Evolutionary conservation across 192 early-diverging fungal species (phyloP), one percentile per base, ranked within the genome.

Genomic region (Backusella parvicylindrica): DNA sequence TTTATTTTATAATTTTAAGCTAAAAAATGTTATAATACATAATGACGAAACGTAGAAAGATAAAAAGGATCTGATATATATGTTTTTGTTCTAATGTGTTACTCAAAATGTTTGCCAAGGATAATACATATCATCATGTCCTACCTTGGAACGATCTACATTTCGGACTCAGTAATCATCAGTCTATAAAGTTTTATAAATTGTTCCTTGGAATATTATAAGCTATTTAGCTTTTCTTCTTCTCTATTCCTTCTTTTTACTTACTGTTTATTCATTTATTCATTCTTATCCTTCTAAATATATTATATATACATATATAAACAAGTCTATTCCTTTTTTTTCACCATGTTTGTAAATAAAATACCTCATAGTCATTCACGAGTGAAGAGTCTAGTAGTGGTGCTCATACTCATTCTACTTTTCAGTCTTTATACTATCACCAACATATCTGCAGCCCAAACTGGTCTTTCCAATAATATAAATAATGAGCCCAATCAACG

Each of bases 111-210:
- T 60, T 60, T 60, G 53, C 53, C 53, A 60, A 60, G 53, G 53
- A 60, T 60, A 60, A 28, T 11, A 60, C 53, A 23, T 23, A 60
- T 60, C 53, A 60, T 60, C 53, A 60, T 60, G 53, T 60, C 53
- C 26, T 60, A 60, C 53, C 53, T 60, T 60, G 53, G 23, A 60
- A 60, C 23, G 53, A 60, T 60, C 53, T 60, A 60, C 53, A 60
- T 60, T 60, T 26, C 28, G 53, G 21, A 60, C 53, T 60, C 53
- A 60, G 53, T 60, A 9, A 60, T 47, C 43, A 47, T 47, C 43
- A 47, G 43, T 47, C 43, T 47, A 47, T 41, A 6, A 21, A 28
- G 53, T 60, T 56, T 3, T 60, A 28, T 60, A 47, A 47, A 47
- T 47, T 47, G 43, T 47, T 47, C 43, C 18, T 47, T n/a, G 18